Evolutionary conservation across 2,329 filamentous ascomycete species (phyloP), one percentile per base, ranked within the genome.

Genomic region (Monilinia aucupariae): DNA sequence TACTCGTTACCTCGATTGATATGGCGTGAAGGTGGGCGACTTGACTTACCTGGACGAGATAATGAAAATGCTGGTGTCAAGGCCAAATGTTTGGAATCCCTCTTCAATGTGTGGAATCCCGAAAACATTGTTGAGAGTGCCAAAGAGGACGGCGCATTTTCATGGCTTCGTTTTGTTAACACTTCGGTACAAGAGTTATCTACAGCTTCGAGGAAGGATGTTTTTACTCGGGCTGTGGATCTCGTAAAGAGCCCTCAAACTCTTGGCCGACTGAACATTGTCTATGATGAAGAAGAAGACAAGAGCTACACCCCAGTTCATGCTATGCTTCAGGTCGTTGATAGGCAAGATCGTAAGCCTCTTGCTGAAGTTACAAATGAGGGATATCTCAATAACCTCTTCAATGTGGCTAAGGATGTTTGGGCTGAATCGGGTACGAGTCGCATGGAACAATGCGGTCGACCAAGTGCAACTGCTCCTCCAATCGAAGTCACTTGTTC

Each of bases 101-200:
- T 96, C 76, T 87, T 97, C 86, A 97, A 96, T 72, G 87, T 99
- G 59, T 99, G 91, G 87, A 85, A 86, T 1, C 88, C 91, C 0
- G 87, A 93, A 56, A 85, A 97, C 69, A 83, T 97, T 50, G 81
- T 82, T 15, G 78, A 85, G 54, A 91, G 85, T 68, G 76, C 82
- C 13, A 78, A 81, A 27, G 81, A 82, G 0, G 80, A 82, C 56
- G 83, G 85, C 17, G 82, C 86, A 2, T 97, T 97, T 75, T 93
- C 92, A 0, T 99, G 92, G 86, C 81, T 97, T 64, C 87, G 92
- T 5, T 96, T 99, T 71, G 85, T 89, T 4, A 91, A 96, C 70
- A 80, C 82, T 0, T 94, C 91, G 17, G 79, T 87, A 1, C 81
- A 81, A 12, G 92, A 97, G 66, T 86, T 85, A 1, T 89, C 88